Conservation (phyloP, 1,139 yeast species). For the Blastobotrys aristatus region DNA sequence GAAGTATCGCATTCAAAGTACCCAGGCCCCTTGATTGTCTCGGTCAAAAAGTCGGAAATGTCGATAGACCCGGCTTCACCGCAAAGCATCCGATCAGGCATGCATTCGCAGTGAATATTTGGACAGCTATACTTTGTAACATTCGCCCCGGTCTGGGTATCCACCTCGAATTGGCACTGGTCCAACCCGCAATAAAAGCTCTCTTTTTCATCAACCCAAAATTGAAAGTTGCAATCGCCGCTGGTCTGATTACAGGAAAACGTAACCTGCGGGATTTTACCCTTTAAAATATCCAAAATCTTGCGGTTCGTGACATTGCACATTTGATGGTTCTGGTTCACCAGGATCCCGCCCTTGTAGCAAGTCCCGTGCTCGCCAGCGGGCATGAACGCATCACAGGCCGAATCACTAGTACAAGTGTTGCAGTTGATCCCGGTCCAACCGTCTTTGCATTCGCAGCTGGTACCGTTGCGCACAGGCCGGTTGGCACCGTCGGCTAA, state of each 20-base stretch:
- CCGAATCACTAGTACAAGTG: constrained; percentile 60
- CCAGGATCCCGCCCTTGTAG: constrained; percentile 80
- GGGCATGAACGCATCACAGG: constrained; percentile 86
- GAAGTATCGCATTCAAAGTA: constrained; percentile 74
- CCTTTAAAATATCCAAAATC: constrained; percentile 71
- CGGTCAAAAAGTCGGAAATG: constrained; percentile 84
- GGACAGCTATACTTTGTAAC: constrained; percentile 75
- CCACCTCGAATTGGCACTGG: constrained; percentile 64
- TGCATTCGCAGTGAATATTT: constrained; percentile 72
- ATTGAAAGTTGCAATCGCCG: constrained; percentile 75
- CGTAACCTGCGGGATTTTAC: constrained; percentile 85
- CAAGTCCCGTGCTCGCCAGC: constrained; percentile 85
- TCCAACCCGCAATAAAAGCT: constrained; percentile 83
- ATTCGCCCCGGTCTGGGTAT: constrained; percentile 46
- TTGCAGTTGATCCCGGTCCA: constrained; percentile 96
- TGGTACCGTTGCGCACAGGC: constrained; percentile 50
- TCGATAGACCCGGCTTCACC: constrained; percentile 94
- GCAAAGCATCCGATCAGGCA: constrained; percentile 90
- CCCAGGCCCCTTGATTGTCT: constrained; percentile 90
- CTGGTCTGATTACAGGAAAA: constrained; percentile 75
- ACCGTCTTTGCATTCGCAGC: constrained; percentile 73
- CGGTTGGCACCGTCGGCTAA: constrained; percentile 61
- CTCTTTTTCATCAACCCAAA: constrained; percentile 89
- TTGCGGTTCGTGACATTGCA: constrained; percentile 89
- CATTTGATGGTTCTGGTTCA: constrained; percentile 78